Evolutionary conservation across 1,139 yeast species (phyloP).

Genomic region (Saccharomyces hybrid): DNA sequence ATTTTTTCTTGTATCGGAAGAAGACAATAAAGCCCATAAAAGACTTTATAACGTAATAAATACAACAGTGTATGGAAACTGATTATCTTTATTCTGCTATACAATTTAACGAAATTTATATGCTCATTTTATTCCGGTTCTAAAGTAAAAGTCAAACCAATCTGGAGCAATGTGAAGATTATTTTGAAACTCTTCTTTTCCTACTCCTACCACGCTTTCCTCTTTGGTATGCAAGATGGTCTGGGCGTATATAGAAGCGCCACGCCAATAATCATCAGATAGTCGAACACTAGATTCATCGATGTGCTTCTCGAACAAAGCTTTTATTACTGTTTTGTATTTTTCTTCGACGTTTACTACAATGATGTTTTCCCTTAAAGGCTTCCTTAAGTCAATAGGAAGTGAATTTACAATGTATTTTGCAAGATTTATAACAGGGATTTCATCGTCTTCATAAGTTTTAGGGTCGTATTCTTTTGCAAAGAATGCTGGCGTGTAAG

Average conservation of each 20-base stretch:
- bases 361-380: slow-evolving; percentile 1
- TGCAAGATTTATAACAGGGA: neutral
- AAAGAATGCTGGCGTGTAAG: neutral
- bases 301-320: neutral
- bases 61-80: too few species aligned
- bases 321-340: neutral
- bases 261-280: slow-evolving; percentile 3
- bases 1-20: neutral
- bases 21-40: too few species aligned
- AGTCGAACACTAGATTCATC: neutral
- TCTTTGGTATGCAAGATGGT: neutral
- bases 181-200: neutral
- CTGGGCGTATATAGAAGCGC: slow-evolving; percentile 2
- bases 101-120: neutral
- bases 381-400: slow-evolving; percentile 2
- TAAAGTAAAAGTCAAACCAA: slow-evolving; percentile 4
- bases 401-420: neutral
- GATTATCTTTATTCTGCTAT: neutral
- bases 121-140: neutral
- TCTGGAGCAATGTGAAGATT: neutral
- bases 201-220: neutral
- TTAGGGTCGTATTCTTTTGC: neutral
- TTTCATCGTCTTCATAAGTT: neutral
- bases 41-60: too few species aligned
- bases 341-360: neutral